A percentile compares a stretch with the other conserved stretches of the same genome.
Evolutionary conservation across 129 eudicot genomes (phyloP).

Genomic region (Saussurea involucrata): DNA sequence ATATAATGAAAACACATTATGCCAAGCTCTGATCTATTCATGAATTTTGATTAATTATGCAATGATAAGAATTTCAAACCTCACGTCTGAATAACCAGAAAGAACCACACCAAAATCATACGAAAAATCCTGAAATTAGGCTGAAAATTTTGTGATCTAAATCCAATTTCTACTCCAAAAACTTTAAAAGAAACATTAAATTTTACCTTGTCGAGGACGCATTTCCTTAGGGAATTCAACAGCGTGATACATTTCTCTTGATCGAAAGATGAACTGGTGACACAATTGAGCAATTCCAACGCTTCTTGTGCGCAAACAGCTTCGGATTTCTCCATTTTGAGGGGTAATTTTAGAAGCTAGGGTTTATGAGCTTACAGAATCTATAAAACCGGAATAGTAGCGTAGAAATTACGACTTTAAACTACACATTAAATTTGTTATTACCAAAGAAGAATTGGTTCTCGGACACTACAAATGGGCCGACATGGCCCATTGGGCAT

Average conservation of each 20-base stretch:
- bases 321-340: constrained; percentile 36
- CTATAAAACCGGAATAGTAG: background rate
- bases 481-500: background rate
- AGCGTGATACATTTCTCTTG: constrained; percentile 57
- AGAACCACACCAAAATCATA: background rate
- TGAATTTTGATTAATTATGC: background rate
- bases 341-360: background rate
- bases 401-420: background rate
- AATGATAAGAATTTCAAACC: background rate
- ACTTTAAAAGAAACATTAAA: background rate
- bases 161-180: background rate
- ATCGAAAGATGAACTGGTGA: constrained; percentile 49
- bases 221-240: constrained; percentile 58
- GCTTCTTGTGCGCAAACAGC: constrained; percentile 70
- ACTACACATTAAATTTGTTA: background rate
- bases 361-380: constrained; percentile 13
- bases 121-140: background rate
- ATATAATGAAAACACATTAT: background rate
- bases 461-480: background rate
- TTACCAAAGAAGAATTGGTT: background rate
- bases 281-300: constrained; percentile 70
- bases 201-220: constrained; percentile 59
- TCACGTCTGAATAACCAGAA: background rate
- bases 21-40: background rate
- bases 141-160: background rate